phyloP scores from a whole-genome alignment of 306 rosid species.

The Lathyrus oleraceus region DNA sequence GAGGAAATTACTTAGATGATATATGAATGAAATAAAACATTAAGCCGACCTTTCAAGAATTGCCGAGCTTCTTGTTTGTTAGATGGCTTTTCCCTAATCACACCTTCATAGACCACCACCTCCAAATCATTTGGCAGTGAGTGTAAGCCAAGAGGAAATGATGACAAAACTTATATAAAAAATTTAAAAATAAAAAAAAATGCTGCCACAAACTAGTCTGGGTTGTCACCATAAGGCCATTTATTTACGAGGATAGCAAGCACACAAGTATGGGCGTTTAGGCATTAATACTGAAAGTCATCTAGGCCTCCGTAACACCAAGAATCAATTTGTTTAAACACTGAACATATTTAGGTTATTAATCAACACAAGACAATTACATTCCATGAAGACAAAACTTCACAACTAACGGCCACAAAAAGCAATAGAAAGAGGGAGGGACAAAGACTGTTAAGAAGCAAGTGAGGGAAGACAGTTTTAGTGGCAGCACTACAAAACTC shows the following conservation, averaged over 20 bases:
- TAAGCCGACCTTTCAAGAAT: slow-evolving; percentile 75
- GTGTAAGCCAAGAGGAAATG: slow-evolving; percentile 43
- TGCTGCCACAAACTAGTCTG: slow-evolving; percentile 32
- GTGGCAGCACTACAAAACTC: slow-evolving; percentile 5
- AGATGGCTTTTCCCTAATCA: slow-evolving; percentile 90
- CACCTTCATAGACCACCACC: slow-evolving; percentile 98
- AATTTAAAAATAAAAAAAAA: slow-evolving; percentile 13
- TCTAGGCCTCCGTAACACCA: slow-evolving; percentile 30
- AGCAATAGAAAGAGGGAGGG: background rate
- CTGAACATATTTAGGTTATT: slow-evolving; percentile 27
- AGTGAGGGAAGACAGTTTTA: slow-evolving; percentile 3
- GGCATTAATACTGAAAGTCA: slow-evolving; percentile 26
- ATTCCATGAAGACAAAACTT: background rate
- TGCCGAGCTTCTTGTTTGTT: slow-evolving; percentile 86
- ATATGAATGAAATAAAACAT: slow-evolving; percentile 16
- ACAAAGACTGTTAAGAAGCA: background rate
- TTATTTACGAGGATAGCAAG: slow-evolving; percentile 53
- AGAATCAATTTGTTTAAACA: slow-evolving; percentile 22
- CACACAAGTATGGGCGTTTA: slow-evolving; percentile 17
- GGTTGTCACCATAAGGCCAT: slow-evolving; percentile 59
- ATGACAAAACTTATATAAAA: slow-evolving; percentile 7
- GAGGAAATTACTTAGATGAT: slow-evolving; percentile 10
- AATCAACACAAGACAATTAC: slow-evolving; percentile 9
- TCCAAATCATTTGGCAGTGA: slow-evolving; percentile 65
- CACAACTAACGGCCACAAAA: slow-evolving; percentile 18